Evolutionary conservation across 495 filamentous ascomycete species (phyloP), one percentile per base, ranked within the genome.

Genomic region (Baudoinia panamericana): DNA sequence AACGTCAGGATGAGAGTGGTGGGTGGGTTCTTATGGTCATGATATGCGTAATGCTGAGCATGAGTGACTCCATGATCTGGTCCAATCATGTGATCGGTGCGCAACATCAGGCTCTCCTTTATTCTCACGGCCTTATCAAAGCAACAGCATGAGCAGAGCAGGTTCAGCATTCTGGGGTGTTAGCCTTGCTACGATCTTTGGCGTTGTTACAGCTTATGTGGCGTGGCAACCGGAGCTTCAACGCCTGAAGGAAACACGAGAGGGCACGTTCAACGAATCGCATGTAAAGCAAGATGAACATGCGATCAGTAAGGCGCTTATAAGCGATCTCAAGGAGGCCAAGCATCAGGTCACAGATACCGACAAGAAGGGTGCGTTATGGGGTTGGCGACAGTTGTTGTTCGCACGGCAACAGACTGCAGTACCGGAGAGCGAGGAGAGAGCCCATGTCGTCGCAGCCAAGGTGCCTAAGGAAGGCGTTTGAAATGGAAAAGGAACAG

Each of bases 281-380:
- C 39, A 42, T 17, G 13, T 18, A 2, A 18, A 22, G 5, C 9
- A 34, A 19, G 7, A 42, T 11, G 39, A 42, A 5, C 16, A 18
- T 13, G 36, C 30, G 4, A 42, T 42, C 22, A 42, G 39, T 20
- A 11, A 42, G 5, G 39, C 39, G 6, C 32, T 42, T 30, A 8
- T 42, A 12, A 42, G 30, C 18, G 39, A 42, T 19, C 15, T 42
- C 2, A 10, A 18, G 13, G 39, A 42, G 21, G 39, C 39, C 4
- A 21, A 27, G 30, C 7, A 32, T 15, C 4, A 42, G 22, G 13
- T 26, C 3, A 5, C 12, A 9, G 37, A 20, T 13, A n/a, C 24
- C 24, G 34, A 18, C 7, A 32, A 16, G 28, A 34, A 34, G 15
- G 31, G 31, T 4, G 31, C 31, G 7, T 12, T 34, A 2, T 42